Evolutionary conservation across 768 basidiomycete species (phyloP), one percentile per base, ranked within the genome.

Genomic region (Agrocybe pediades): DNA sequence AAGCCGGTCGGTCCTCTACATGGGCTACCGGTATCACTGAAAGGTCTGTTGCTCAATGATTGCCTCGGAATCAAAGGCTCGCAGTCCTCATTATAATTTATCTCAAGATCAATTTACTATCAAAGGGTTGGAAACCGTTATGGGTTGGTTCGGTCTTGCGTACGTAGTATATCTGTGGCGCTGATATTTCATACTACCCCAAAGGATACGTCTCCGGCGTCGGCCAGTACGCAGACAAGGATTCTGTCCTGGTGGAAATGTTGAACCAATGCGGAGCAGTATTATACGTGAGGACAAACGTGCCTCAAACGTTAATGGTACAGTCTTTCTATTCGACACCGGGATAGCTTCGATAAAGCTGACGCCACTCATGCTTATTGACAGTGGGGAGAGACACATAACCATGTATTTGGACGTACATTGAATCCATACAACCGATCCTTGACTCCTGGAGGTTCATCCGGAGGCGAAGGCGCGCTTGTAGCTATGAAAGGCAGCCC

Each of bases 231-330:
- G 80, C 85, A 0, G 71, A 83, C 26, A 71, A 77, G 41, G 82
- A 91, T 55, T 73, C 86, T 0, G 81, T 82, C 2, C 71, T 92
- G 0, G 84, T 82, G 11, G 83, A 88, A 46, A 79, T 89, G 26
- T 69, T 92, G 19, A 74, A 81, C 53, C 77, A 78, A 4, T 75
- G 77, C 3, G 91, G 91, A 0, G 90, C 88, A 1, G 76, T 92
- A 2, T 78, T 83, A 0, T 91, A 84, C 50, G 85, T 88, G 6
- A 81, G 81, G 58, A 90, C 87, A 1, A 90, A 90, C 59, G 70
- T 90, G 15, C 87, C 88, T 0, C 90, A 92, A 64, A 87, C 88
- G 2, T 67, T 90, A 7, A 85, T 88, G 85, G 88, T 85, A 36
- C 3, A 36, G 39, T 26, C 40, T 39, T 33, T 15, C 6, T 4